Evolutionary conservation across 345 rosid species (phyloP).

Genomic region (Anacardium occidentale): DNA sequence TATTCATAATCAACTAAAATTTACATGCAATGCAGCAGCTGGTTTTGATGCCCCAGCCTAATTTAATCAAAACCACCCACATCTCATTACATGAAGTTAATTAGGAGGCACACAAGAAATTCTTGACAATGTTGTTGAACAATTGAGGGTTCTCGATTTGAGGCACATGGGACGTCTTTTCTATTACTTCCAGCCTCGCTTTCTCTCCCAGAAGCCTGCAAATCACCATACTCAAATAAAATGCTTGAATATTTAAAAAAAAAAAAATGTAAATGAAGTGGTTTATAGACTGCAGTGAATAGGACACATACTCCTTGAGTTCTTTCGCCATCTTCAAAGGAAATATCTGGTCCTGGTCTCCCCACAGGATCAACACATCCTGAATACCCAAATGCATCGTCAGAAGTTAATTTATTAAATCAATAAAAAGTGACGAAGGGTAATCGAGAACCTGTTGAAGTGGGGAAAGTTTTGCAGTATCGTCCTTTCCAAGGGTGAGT

Average conservation of each 20-base stretch:
- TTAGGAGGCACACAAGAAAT: slow-evolving; percentile 46
- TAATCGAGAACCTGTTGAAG: slow-evolving; percentile 54
- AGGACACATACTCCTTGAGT: slow-evolving; percentile 53
- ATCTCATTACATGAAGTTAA: neutral
- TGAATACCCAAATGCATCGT: slow-evolving; percentile 4
- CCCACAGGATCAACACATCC: slow-evolving; percentile 84
- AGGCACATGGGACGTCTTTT: slow-evolving; percentile 72
- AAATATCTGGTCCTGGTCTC: slow-evolving; percentile 75
- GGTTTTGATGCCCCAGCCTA: neutral
- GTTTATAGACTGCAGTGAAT: neutral
- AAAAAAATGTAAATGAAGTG: too few relatives aligned
- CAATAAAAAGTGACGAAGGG: too few relatives aligned
- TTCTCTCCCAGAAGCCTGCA: slow-evolving; percentile 74
- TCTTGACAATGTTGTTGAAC: slow-evolving; percentile 53
- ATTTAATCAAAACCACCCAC: neutral
- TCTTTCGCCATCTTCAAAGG: slow-evolving; percentile 78
- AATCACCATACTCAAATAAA: too few relatives aligned
- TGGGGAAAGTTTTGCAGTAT: slow-evolving; percentile 42
- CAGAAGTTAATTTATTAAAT: neutral
- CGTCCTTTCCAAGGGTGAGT: slow-evolving; percentile 47
- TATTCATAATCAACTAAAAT: too few relatives aligned
- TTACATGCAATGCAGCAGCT: neutral
- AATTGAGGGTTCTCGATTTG: slow-evolving; percentile 56
- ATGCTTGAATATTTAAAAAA: too few relatives aligned
- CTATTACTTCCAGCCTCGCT: slow-evolving; percentile 56